Percentiles rank a stretch among this genome's conserved stretches.
Conservation (phyloP, 805 yeast species). For the Suhomyces prunicola region DNA sequence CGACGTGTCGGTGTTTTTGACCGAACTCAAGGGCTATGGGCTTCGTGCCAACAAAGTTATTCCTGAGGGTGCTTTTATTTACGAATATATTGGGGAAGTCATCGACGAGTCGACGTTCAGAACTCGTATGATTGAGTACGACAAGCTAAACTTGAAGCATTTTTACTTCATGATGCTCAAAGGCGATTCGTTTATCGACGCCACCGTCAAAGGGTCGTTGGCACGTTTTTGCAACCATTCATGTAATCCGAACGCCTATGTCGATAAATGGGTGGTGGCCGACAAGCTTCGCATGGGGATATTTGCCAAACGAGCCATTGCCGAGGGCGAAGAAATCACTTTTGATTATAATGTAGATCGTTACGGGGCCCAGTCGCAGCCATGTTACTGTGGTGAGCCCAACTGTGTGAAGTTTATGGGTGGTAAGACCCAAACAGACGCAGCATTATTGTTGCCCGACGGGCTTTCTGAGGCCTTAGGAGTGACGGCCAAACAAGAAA, state of each 20-base stretch:
- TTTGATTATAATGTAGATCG: constrained; percentile 93
- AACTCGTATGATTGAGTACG: constrained; percentile 71
- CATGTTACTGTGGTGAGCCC: constrained; percentile 89
- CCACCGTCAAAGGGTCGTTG: constrained; percentile 81
- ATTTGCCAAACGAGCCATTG: constrained; percentile 74
- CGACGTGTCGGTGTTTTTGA: constrained; percentile 71
- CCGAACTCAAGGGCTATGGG: constrained; percentile 88
- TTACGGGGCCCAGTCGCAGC: constrained; percentile 92
- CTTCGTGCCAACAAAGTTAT: constrained; percentile 65
- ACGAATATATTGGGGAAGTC: constrained; percentile 94
- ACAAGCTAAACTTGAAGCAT: constrained; percentile 64
- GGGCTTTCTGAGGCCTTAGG: constrained; percentile 84
- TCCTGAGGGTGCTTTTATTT: constrained; percentile 65
- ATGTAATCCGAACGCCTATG: constrained; percentile 91
- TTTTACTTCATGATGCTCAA: constrained; percentile 96
- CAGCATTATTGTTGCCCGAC: constrained; percentile 80
- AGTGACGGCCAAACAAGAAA: constrained; percentile 63
- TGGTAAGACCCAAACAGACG: constrained; percentile 95
- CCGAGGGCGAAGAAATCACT: constrained; percentile 83
- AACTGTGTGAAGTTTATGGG: constrained; percentile 94
- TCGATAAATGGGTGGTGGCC: constrained; percentile 96
- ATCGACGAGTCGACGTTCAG: constrained; percentile 77
- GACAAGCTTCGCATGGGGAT: constrained; percentile 91
- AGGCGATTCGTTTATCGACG: constrained; percentile 90
- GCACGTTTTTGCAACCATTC: constrained; percentile 95